phyloP scores from a whole-genome alignment of 2,329 filamentous ascomycete species.

The Emydomyces testavorans region DNA sequence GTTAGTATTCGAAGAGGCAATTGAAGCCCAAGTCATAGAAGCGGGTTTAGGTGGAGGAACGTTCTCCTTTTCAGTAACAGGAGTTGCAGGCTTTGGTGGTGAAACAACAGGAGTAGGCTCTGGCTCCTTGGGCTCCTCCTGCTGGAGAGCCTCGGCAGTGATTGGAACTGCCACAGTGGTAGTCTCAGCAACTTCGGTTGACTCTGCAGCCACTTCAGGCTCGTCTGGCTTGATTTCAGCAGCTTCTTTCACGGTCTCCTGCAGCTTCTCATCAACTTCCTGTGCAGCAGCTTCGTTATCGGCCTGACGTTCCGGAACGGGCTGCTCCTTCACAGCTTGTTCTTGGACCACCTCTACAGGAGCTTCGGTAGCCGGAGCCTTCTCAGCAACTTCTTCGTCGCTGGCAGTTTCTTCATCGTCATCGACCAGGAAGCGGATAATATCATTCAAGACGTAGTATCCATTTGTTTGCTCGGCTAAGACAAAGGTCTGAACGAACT shows the following conservation, averaged over 20 bases:
- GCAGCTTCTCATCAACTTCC: slow-evolving; percentile 63
- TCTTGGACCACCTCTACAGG: slow-evolving; percentile 24
- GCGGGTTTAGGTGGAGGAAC: slow-evolving; percentile 40
- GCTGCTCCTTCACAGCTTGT: slow-evolving; percentile 34
- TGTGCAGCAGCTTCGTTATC: slow-evolving; percentile 36
- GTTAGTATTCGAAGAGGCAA: slow-evolving; percentile 41
- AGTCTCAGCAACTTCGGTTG: slow-evolving; percentile 6
- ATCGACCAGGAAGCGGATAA: slow-evolving; percentile 86
- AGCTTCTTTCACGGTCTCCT: slow-evolving; percentile 33
- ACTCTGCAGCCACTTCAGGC: slow-evolving; percentile 15
- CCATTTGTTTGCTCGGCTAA: slow-evolving; percentile 91
- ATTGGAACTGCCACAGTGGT: slow-evolving; percentile 5
- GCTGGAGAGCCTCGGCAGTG: slow-evolving; percentile 31
- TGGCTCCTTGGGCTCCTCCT: slow-evolving; percentile 56
- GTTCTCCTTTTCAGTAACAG: slow-evolving; percentile 43
- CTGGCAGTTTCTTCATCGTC: slow-evolving; percentile 47
- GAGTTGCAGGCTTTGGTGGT: slow-evolving; percentile 33
- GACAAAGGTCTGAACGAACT: slow-evolving; percentile 96
- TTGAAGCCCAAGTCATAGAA: slow-evolving; percentile 53
- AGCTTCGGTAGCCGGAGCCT: slow-evolving; percentile 33
- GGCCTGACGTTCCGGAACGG: slow-evolving; percentile 24
- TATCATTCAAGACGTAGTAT: slow-evolving; percentile 97
- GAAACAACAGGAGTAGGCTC: slow-evolving; percentile 47
- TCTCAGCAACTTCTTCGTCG: slow-evolving; percentile 22
- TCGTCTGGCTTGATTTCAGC: slow-evolving; percentile 29